These are phyloP conservation scores for Phytophthora pini DNA, from an alignment of 352 stramenopile genomes.

Conservation along the genomic window DNA sequence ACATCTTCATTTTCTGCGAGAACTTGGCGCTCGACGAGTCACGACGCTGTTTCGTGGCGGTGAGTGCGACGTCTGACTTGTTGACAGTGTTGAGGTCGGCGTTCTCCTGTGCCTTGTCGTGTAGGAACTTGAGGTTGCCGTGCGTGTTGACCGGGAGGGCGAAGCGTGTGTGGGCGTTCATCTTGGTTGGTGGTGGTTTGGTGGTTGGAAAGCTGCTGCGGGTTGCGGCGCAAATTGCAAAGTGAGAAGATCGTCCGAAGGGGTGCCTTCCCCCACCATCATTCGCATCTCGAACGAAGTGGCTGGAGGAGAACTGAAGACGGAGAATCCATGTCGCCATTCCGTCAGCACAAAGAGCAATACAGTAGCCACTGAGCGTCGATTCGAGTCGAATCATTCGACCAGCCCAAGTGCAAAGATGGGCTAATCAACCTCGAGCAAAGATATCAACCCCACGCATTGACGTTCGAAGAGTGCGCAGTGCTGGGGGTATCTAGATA, in stretches of 20 bases:
- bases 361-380: no score
- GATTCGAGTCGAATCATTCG: no score
- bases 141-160: constrained; percentile 31
- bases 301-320: constrained; percentile 14
- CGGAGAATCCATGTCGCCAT: constrained; percentile 1
- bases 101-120: constrained; percentile 16
- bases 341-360: neutral
- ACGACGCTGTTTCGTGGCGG: neutral
- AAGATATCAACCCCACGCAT: no score
- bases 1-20: constrained; percentile 26
- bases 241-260: constrained; percentile 11
- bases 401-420: no score
- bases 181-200: constrained; percentile 5
- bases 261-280: neutral
- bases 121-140: constrained; percentile 27
- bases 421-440: no score
- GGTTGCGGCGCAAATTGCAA: constrained; percentile 17
- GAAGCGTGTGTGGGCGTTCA: constrained; percentile 30
- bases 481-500: no score
- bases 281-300: constrained; percentile 6
- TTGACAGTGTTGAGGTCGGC: constrained; percentile 6
- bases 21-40: constrained; percentile 23
- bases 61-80: constrained; percentile 4
- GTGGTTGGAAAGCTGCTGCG: constrained; percentile 1
- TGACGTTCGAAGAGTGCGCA: no score